Evolutionary conservation across 352 stramenopile genomes (phyloP), one percentile per base, ranked within the genome.

Genomic region (Phytophthora ohioensis): DNA sequence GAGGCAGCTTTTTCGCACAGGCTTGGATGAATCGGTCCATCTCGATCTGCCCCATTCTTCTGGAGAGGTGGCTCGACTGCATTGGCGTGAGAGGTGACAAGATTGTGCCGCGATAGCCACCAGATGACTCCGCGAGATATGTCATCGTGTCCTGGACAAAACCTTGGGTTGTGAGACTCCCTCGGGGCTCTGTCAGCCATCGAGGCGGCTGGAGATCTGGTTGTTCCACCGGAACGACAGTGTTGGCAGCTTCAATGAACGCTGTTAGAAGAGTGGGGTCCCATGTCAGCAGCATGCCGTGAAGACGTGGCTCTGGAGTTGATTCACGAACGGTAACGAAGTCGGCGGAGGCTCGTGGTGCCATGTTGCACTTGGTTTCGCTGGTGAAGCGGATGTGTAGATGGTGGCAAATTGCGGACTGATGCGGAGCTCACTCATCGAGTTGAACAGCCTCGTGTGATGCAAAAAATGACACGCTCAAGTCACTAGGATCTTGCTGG

Each of bases 1-100:
- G 30, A 0, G 68, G 59, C 4, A 82, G 52, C n/a, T 76, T 75
- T 15, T 42, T 54, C 21, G 76, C 73, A 34, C 76, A 82, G 8
- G 71, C 67, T 58, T 84, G 74, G 31, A 84, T 65, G 67, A 80
- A 82, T 3, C 59, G 61, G 53, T 82, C 62, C 74, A 84, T 84
- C 54, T 82, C 74, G 35, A 84, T 67, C 32, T 84, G 76, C 1
- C 74, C 74, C 47, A 84, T 68, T 34, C 67, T 57, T 48, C 65
- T 69, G 5, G 59, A 71, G 32, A 84, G 57, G 12, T 75, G 67
- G 56, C 67, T 71, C 2, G 65, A 67, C 52, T 84, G 67, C 21
- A 69, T 57, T 32, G 67, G 43, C 6, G 73, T 78, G 39, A 72
- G 74, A 27, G 64, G 73, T 10, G 64, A 71, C 59, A 81, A 47